Evolutionary conservation across 176 grass and related monocot genomes (phyloP).

Genomic region (Rhipidocladum racemiflorum): DNA sequence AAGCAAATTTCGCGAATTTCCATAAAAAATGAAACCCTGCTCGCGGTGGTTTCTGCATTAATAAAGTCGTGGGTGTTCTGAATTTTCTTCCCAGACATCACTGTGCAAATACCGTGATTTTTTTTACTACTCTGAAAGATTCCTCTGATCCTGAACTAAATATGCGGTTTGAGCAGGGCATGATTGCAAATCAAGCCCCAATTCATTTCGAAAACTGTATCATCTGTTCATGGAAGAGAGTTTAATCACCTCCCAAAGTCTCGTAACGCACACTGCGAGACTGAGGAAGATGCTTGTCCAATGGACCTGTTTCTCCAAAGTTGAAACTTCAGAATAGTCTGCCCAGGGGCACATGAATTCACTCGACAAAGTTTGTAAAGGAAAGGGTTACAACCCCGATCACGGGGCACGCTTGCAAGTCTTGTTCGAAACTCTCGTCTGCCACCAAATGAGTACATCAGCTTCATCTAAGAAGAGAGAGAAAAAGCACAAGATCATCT

Average conservation of each 20-base stretch:
- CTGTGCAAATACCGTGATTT: neutral
- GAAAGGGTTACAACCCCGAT: neutral
- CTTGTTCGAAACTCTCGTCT: constrained; percentile 26
- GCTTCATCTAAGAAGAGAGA: constrained; percentile 2
- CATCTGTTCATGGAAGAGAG: neutral
- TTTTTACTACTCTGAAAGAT: neutral
- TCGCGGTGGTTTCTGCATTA: neutral
- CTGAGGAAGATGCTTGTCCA: neutral
- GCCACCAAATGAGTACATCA: constrained; percentile 38
- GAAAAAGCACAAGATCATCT: constrained; percentile 5
- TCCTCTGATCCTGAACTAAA: neutral
- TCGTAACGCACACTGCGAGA: neutral
- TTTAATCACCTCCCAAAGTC: neutral
- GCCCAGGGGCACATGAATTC: constrained; percentile 1
- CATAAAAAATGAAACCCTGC: no score
- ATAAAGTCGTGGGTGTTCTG: neutral
- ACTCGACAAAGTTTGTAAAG: neutral
- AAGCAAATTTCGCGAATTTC: no score
- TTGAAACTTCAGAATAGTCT: constrained; percentile 3
- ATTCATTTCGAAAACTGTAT: neutral
- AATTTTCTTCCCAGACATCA: neutral
- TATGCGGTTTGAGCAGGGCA: neutral
- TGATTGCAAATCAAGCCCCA: neutral
- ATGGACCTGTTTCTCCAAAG: constrained; percentile 12
- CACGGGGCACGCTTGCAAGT: constrained; percentile 12